Base-by-base conservation (phyloP, 2,329 filamentous ascomycete genomes). In the Alternaria sp. region DNA sequence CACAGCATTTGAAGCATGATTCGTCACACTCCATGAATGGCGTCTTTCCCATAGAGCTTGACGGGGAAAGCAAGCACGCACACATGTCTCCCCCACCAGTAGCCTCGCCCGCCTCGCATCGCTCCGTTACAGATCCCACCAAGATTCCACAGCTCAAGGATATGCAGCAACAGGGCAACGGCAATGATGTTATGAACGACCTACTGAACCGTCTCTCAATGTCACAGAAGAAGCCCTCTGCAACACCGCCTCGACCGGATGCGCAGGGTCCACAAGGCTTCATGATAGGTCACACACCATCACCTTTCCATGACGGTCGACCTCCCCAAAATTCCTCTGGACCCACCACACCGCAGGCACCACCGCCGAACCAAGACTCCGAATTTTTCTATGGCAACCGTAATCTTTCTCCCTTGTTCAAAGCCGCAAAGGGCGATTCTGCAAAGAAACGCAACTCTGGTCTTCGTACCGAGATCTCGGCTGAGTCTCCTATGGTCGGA, bases 21-120 rank as follows among this genome's bases (percentile, higher is more conserved):
- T 81, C 82, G 43, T 84, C 84, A 62, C 81, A 78, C 45, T 81
- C 83, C 3, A 79, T 85, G 28, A 84, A 85, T 55, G 86, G 86
- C 23, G 86, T 92, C 28, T 92, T 93, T 63, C 79, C 88, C 8
- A 85, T 89, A 65, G 93, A 96, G 74, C 82, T 94, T 49, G 89
- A 83, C n/a, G 80, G 79, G 44, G 70, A 71, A 26, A 67, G 54
- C 60, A 70, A 64, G 50, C 60, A 59, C 33, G 51, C 65, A 8
- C 71, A 68, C 28, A 62, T 65, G 53, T 74, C 74, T 26, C 69
- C 72, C 14, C 73, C 76, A 21, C 65, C 73, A 5, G 64, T 66
- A 45, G 66, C 70, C 47, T 65, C 75, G 50, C 61, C 76, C 50
- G 60, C 56, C 33, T 61, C 65, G 53, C 61, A 75, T 53, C 70